Percentiles rank a stretch among this genome's conserved stretches.
Evolutionary conservation across 1,284 basidiomycete genomes (phyloP).

Genomic region (Erythrobasidium hasegawianum): DNA sequence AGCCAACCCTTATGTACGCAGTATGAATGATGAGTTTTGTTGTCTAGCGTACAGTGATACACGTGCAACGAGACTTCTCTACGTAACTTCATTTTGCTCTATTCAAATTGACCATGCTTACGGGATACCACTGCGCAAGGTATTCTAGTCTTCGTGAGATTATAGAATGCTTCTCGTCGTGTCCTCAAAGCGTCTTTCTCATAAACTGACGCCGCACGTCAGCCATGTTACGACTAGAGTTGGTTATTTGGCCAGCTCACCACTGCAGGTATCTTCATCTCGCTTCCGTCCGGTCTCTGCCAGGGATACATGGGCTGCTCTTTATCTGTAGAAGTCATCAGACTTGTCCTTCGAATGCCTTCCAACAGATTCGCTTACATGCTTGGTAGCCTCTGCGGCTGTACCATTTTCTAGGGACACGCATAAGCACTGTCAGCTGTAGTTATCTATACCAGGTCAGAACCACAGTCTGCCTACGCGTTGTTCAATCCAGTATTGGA

Average conservation of each 20-base stretch:
- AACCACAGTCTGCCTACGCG: conserved; percentile 1
- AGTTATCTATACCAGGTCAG: neutral
- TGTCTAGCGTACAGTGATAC: no score
- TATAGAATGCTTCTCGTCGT: neutral
- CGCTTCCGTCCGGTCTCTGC: neutral
- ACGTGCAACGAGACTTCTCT: no score
- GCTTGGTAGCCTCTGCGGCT: conserved; percentile 5
- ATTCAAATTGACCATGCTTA: neutral
- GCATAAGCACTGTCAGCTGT: no score
- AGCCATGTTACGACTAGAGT: neutral
- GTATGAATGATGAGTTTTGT: no score
- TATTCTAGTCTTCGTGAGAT: no score
- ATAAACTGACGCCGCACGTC: neutral
- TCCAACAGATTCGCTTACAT: neutral
- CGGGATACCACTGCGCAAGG: no score
- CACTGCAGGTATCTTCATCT: neutral
- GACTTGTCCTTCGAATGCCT: neutral
- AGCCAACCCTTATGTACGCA: no score
- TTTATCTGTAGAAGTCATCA: neutral
- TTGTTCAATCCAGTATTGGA: neutral
- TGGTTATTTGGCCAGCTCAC: neutral
- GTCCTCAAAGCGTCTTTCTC: neutral
- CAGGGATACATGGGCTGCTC: neutral
- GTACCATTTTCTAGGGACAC: conserved; percentile 18
- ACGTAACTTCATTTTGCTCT: no score